Evolutionary conservation across 331 rosid genomes (phyloP), one percentile per base, ranked within the genome.

Genomic region (Telfairia occidentalis): DNA sequence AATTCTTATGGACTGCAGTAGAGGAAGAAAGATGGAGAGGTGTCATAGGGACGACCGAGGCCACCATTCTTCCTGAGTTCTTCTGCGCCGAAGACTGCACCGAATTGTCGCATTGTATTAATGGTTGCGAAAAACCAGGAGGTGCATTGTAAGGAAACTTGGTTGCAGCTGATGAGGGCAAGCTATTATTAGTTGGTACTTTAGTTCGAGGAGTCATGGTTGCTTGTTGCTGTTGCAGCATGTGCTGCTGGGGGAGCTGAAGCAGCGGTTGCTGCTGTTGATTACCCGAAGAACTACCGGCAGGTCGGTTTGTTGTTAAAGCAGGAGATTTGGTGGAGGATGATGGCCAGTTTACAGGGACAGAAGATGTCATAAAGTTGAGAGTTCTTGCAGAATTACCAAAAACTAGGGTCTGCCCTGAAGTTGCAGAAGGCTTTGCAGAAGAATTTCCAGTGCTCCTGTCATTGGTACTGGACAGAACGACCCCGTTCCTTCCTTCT

Each of bases 401-500:
- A 11, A 90, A 90, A 78, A 82, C 90, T 75, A 86, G 90, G 77
- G 90, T 82, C 81, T 87, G 90, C 63, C 81, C 88, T 16, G 65
- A 71, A 63, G 77, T 75, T 71, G 81, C 45, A 38, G 77, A 80
- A 66, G 88, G 74, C 76, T 53, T 69, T 64, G 72, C 75, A 83
- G 89, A 81, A 82, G 89, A 79, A 76, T 48, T 69, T 64, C 75
- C 78, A 81, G 87, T 89, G 77, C 73, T 82, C 38, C 81, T 85
- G 61, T 79, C 91, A 53, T 79, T 89, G 53, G 79, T 70, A 65
- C 63, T 75, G 16, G 81, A 77, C 29, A 88, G 72, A 80, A 63
- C 74, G 2, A 85, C 80, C 59, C 87, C 87, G 15, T 48, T 84
- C 79, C 79, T 85, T 43, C 85, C 79, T 52, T 84, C 88, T 11